These are phyloP conservation scores for Arachis hypogaea DNA, from an alignment of 306 rosid genomes.

Conservation along the genomic window DNA sequence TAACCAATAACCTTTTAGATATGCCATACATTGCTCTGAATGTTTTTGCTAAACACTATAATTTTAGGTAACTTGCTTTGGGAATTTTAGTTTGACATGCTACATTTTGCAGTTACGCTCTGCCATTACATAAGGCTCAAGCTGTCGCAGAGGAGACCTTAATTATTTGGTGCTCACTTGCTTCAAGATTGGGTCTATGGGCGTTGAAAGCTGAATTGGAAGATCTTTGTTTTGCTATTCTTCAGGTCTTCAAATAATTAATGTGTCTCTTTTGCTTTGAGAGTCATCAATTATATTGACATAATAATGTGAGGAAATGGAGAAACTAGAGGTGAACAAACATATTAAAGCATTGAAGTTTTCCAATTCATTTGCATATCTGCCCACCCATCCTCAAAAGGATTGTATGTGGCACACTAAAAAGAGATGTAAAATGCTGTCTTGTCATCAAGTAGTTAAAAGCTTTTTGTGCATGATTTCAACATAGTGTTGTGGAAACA, in stretches of 20 bases:
- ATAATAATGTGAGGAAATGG: conserved; percentile 31
- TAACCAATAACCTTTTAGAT: conserved; percentile 21
- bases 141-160: conserved; percentile 96
- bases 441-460: conserved; percentile 16
- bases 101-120: conserved; percentile 67
- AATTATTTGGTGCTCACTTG: conserved; percentile 95
- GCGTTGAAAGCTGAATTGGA: conserved; percentile 93
- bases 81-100: conserved; percentile 34
- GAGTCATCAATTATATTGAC: conserved; percentile 19
- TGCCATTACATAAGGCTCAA: conserved; percentile 84
- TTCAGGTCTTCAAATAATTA: conserved; percentile 64
- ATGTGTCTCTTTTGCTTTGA: conserved; percentile 36
- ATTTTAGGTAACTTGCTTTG: conserved; percentile 26
- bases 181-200: conserved; percentile 96
- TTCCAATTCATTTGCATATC: conserved; percentile 10
- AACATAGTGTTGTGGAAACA: conserved; percentile 11
- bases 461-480: conserved; percentile 7
- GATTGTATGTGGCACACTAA: conserved; percentile 16
- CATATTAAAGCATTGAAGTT: conserved; percentile 17
- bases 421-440: conserved; percentile 19
- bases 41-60: conserved; percentile 33
- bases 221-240: conserved; percentile 95
- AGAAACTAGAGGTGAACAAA: conserved; percentile 10
- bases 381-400: conserved; percentile 20
- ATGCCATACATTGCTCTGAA: conserved; percentile 7